A percentile compares a stretch with the other conserved stretches of the same genome.
phyloP scores from a whole-genome alignment of 2,329 filamentous ascomycete genomes.

The Claviceps monticola region DNA sequence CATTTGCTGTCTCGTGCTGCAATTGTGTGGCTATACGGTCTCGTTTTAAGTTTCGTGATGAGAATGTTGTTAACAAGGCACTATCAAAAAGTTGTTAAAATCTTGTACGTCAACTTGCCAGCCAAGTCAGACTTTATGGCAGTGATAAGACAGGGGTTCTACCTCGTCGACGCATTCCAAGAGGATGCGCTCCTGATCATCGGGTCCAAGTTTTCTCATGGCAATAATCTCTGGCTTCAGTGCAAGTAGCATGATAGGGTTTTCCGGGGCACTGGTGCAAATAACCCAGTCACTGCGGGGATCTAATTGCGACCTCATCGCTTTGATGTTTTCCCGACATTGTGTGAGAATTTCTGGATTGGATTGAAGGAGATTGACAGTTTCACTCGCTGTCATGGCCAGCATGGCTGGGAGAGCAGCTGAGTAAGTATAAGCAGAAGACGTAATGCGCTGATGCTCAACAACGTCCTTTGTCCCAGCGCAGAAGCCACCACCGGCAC shows the following conservation, averaged over 20 bases:
- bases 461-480: slow-evolving; percentile 84
- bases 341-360: slow-evolving; percentile 69
- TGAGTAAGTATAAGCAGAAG: slow-evolving; percentile 87
- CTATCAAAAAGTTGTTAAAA: slow-evolving; percentile 28
- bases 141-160: slow-evolving; percentile 16
- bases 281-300: slow-evolving; percentile 86
- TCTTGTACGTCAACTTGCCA: background rate
- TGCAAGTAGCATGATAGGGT: slow-evolving; percentile 72
- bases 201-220: slow-evolving; percentile 49
- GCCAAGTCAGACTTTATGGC: background rate
- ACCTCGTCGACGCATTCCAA: slow-evolving; percentile 97
- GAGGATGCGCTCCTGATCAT: slow-evolving; percentile 73
- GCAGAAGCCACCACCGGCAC: slow-evolving; percentile 91
- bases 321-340: slow-evolving; percentile 73
- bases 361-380: slow-evolving; percentile 70
- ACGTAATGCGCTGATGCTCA: slow-evolving; percentile 88
- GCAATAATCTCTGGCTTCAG: slow-evolving; percentile 74
- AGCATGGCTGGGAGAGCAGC: slow-evolving; percentile 87
- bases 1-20: slow-evolving; percentile 56
- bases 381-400: slow-evolving; percentile 91
- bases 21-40: slow-evolving; percentile 50
- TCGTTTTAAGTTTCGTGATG: slow-evolving; percentile 72
- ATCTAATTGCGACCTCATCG: slow-evolving; percentile 77
- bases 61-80: slow-evolving; percentile 76
- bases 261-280: slow-evolving; percentile 69